A percentile compares a stretch with the other conserved stretches of the same genome.
These are phyloP conservation scores for Ophiostoma himal-ulmi DNA, from an alignment of 2,329 filamentous ascomycete genomes.

Conservation along the genomic window DNA sequence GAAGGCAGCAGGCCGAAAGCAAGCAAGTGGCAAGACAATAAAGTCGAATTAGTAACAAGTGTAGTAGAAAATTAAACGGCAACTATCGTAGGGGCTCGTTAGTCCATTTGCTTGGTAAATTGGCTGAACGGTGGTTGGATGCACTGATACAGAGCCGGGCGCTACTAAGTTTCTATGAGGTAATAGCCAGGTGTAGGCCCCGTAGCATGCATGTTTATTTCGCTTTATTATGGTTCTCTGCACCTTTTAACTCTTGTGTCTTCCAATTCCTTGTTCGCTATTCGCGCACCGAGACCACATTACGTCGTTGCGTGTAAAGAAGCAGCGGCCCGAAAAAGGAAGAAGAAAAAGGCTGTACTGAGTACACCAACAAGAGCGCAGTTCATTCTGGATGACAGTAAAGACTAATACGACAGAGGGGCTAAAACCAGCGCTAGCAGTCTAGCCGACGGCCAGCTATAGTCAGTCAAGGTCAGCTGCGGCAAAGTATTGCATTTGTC, in stretches of 20 bases:
- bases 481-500: slow-evolving; percentile 1
- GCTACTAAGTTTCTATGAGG: slow-evolving; percentile 8
- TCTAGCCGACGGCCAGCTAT: background rate
- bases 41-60: background rate
- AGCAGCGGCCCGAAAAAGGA: slow-evolving; percentile 9
- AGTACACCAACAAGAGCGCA: background rate
- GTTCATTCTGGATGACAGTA: background rate
- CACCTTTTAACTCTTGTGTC: background rate
- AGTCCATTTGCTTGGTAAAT: background rate
- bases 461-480: background rate
- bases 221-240: background rate
- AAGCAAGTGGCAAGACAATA: slow-evolving; percentile 9
- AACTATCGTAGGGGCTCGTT: background rate
- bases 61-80: background rate
- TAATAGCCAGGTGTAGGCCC: background rate
- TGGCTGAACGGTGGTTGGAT: slow-evolving; percentile 3
- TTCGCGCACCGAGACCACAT: slow-evolving; percentile 1
- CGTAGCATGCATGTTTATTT: slow-evolving; percentile 6
- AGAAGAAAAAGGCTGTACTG: background rate
- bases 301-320: slow-evolving; percentile 2
- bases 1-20: background rate
- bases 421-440: background rate
- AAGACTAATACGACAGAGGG: background rate
- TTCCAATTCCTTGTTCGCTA: slow-evolving; percentile 3
- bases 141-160: background rate